These are phyloP conservation scores for Stenogyne calaminthoides DNA, from an alignment of 305 asterid species.

Conservation along the genomic window DNA sequence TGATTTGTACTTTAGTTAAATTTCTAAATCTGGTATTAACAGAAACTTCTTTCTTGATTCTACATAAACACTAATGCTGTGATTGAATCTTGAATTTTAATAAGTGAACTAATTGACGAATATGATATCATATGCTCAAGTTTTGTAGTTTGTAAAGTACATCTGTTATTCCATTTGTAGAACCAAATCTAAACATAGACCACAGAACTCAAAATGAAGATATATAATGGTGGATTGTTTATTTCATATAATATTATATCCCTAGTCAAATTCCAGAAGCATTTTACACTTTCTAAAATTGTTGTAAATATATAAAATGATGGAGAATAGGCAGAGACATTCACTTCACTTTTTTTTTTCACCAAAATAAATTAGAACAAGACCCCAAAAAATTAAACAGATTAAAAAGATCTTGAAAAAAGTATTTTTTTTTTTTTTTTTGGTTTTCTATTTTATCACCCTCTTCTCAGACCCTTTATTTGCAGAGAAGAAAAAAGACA, in stretches of 20 bases:
- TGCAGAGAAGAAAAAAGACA: background rate
- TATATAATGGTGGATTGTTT: background rate
- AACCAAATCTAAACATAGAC: background rate
- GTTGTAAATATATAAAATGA: background rate
- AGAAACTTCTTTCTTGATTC: background rate
- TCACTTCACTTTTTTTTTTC: background rate
- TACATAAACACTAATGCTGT: background rate
- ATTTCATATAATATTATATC: background rate
- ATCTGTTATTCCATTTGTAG: background rate
- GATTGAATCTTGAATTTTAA: background rate
- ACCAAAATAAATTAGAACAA: background rate
- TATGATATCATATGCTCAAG: background rate
- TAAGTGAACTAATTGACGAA: background rate
- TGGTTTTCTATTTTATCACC: background rate
- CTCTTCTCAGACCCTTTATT: constrained; percentile 6
- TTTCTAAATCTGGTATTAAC: background rate
- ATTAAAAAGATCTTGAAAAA: background rate
- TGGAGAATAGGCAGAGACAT: background rate
- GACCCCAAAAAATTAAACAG: background rate
- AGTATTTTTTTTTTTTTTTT: background rate
- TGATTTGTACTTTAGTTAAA: background rate
- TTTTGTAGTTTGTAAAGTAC: background rate
- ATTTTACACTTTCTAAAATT: background rate
- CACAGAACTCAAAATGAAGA: background rate
- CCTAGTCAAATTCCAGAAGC: background rate